These are phyloP conservation scores for Anethum foeniculum DNA, from an alignment of 140 eudicot species.

Conservation along the genomic window DNA sequence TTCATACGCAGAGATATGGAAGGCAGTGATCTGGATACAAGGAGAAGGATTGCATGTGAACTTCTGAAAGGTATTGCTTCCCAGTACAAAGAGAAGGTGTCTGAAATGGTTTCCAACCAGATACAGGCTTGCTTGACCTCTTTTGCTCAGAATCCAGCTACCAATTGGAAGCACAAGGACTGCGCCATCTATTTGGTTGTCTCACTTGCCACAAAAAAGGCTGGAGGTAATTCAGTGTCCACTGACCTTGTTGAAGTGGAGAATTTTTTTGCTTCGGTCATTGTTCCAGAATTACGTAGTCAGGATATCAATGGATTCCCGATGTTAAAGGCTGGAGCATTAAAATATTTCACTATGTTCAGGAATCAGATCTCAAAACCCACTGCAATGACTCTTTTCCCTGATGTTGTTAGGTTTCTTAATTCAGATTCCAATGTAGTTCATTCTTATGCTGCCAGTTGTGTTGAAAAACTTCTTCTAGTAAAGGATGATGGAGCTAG, in stretches of 20 bases:
- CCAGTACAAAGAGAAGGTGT: conserved; percentile 64
- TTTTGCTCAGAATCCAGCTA: conserved; percentile 58
- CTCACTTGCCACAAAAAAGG: conserved; percentile 64
- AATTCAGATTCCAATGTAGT: conserved; percentile 69
- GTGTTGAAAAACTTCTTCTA: conserved; percentile 77
- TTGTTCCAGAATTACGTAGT: conserved; percentile 73
- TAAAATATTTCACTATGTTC: conserved; percentile 75
- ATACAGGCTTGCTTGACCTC: conserved; percentile 46
- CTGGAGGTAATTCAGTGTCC: conserved; percentile 60
- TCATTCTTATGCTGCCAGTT: conserved; percentile 92
- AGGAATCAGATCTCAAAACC: conserved; percentile 58
- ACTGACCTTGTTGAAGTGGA: conserved; percentile 76
- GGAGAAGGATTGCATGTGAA: conserved; percentile 92
- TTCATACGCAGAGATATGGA: conserved; percentile 83
- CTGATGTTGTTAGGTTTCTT: conserved; percentile 71
- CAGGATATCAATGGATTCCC: conserved; percentile 73
- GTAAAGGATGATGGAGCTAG: conserved; percentile 74
- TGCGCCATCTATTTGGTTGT: conserved; percentile 85
- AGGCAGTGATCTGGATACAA: conserved; percentile 80
- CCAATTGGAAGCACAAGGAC: conserved; percentile 80
- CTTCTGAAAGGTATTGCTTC: conserved; percentile 80
- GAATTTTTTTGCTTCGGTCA: conserved; percentile 55
- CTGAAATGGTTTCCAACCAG: conserved; percentile 52
- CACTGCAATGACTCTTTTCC: conserved; percentile 52
- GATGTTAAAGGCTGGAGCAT: conserved; percentile 81